Evolutionary conservation across 106 monocot species (phyloP).

Genomic region (Iris macrosiphon): DNA sequence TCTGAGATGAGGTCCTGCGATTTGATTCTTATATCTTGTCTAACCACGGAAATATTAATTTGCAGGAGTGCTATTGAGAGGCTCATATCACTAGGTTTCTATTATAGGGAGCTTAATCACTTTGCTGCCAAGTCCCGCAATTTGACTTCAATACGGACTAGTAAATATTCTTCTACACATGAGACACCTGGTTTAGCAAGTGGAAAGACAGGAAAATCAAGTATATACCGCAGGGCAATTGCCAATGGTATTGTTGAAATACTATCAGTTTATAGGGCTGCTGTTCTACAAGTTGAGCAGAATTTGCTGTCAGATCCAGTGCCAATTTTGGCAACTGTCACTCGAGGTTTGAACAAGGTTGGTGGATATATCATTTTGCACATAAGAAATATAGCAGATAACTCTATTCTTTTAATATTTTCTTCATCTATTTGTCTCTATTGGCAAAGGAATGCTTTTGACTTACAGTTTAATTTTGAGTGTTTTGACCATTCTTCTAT

Average conservation of each 20-base stretch:
- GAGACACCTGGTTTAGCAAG: conserved; percentile 11
- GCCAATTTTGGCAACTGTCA: conserved; percentile 83
- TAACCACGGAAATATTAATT: conserved; percentile 6
- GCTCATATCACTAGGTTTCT: conserved; percentile 82
- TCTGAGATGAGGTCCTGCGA: no score
- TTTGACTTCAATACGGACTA: conserved; percentile 46
- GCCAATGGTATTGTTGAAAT: conserved; percentile 95
- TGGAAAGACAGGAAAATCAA: conserved; percentile 32
- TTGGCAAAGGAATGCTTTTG: background rate
- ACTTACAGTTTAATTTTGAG: no score
- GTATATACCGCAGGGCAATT: conserved; percentile 81
- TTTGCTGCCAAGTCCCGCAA: conserved; percentile 70
- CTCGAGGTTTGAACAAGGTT: conserved; percentile 86
- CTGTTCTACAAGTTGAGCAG: conserved; percentile 93
- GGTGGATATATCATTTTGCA: background rate
- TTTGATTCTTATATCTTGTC: background rate
- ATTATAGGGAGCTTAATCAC: conserved; percentile 81
- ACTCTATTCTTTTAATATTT: background rate
- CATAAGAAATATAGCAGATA: background rate
- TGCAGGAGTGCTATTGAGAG: conserved; percentile 74
- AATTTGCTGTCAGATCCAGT: conserved; percentile 81
- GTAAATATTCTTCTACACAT: conserved; percentile 5
- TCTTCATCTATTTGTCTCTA: background rate
- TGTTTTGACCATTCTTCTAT: no score
- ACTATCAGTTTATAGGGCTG: conserved; percentile 80